Evolutionary conservation across 176 grass and related monocot species (phyloP), one percentile per base, ranked within the genome.

Genomic region (Thalia dealbata): DNA sequence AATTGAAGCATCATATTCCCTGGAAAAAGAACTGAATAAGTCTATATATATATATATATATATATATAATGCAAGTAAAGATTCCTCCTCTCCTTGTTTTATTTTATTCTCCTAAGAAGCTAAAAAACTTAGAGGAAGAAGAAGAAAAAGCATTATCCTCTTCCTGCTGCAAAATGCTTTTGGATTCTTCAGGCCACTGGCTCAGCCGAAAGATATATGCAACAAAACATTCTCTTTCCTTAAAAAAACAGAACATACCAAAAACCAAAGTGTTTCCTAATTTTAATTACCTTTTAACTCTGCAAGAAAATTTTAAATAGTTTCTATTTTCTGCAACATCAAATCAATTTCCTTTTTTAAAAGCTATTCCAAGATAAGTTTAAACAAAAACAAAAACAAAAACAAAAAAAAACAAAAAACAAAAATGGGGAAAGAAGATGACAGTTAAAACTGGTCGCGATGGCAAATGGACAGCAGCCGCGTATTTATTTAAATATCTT

Each of bases 381-480:
- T 19, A 22, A 43, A 0, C 22, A 15, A 25, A 29, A 42, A 19
- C 16, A 9, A 43, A 67, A 67, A 19, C 3, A 67, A 6, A 42
- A 21, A 67, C 8, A 43, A 13, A 67, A 6, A 42, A 21, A 67
- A 21, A 43, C 41, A 10, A 25, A 46, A 69, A 46, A 3, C 1
- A 12, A 69, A 46, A 26, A 29, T 0, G 0, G 15, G 14, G 32
- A 43, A 30, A 27, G 60, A 63, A 29, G 60, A 14, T 6, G 73
- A 29, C 73, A 14, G 73, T 76, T 76, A 64, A 48, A 56, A 64
- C 73, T 76, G 73, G 30, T 50, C 2, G 26, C 28, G 18, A 29
- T 30, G 41, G 42, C 42, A 65, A 50, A 0, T 11, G 74, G 24
- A 11, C 52, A 61, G 23, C 8, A 18, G 23, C 60, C 60, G 29